Evolutionary conservation across 306 rosid species (phyloP), one percentile per base, ranked within the genome.

Genomic region (Medicago arabica): DNA sequence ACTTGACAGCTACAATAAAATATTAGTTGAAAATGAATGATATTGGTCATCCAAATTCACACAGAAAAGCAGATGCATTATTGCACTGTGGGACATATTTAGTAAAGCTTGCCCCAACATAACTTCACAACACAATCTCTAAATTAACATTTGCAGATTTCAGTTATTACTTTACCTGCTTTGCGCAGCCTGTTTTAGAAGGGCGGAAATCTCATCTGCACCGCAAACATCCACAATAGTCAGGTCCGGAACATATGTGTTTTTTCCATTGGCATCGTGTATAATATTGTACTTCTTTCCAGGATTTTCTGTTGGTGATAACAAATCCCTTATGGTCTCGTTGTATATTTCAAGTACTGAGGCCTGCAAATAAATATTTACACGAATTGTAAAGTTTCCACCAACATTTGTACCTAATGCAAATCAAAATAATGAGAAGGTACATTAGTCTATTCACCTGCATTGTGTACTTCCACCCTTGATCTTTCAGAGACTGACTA

Each of bases 381-480:
- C 13, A 82, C 58, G 49, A 34, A 6, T 46, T 64, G 28, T 75
- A 49, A 39, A 25, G 21, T 44, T 53, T 53, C 40, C 10, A 3
- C 38, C 41, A 18, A 36, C 28, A n/a, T 61, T 61, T 28, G 28
- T 4, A 79, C 65, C 15, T 38, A 68, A 17, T 51, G 43, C 69
- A 53, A 13, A 49, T 55, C 44, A 47, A 72, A 67, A 69, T 17
- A 39, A 57, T 50, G 8, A 46, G 54, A 14, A 51, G 75, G 61
- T 15, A 61, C 40, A 61, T 15, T 61, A 60, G 43, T 50, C 61
- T 49, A 53, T 36, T 67, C 79, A 90, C 98, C 98, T 93, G 97
- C 98, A 93, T 93, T 80, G 83, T 88, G 84, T 85, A 91, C 76
- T 91, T 88, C 98, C 98, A 93, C 10, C 98, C 98, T 75, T 91